Conservation (phyloP, 208 protist genomes). For the Leishmania lainsoni region DNA sequence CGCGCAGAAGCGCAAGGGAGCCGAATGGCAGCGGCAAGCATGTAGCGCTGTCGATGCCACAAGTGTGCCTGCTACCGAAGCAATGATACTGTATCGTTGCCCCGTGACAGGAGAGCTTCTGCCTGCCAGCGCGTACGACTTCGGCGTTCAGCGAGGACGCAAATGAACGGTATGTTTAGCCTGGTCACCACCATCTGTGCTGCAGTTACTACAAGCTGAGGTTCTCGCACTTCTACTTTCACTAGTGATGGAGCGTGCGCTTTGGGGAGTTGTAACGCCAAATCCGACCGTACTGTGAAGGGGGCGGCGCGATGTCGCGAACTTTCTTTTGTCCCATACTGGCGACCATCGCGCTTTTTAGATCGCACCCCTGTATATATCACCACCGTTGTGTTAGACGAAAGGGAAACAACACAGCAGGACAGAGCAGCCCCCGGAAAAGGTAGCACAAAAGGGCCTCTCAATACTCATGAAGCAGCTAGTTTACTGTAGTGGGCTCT, state of each 20-base stretch:
- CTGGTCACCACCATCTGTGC: not conserved
- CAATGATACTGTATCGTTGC: conserved; percentile 56
- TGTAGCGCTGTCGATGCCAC: not conserved
- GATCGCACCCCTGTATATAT: not conserved
- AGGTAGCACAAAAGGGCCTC: not conserved
- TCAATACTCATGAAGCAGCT: not conserved
- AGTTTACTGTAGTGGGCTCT: not conserved
- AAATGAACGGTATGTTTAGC: not conserved
- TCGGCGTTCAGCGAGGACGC: conserved; percentile 20
- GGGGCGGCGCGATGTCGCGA: not conserved
- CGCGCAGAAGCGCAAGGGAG: conserved; percentile 13
- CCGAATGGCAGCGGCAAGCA: not conserved
- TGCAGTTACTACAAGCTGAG: not conserved
- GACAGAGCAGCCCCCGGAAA: not conserved
- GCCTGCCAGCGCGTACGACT: conserved; percentile 61
- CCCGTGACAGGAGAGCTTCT: conserved; percentile 61
- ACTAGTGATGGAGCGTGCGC: not conserved
- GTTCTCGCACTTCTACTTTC: not conserved
- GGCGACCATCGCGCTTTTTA: not conserved
- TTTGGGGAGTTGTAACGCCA: not conserved
- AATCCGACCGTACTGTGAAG: no score
- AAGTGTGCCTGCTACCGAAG: conserved; percentile 15
- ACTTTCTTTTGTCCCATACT: no score
- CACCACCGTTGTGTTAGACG: not conserved
- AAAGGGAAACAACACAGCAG: not conserved